phyloP scores from a whole-genome alignment of 805 yeast species.

The Kluyveromyces aestuarii region DNA sequence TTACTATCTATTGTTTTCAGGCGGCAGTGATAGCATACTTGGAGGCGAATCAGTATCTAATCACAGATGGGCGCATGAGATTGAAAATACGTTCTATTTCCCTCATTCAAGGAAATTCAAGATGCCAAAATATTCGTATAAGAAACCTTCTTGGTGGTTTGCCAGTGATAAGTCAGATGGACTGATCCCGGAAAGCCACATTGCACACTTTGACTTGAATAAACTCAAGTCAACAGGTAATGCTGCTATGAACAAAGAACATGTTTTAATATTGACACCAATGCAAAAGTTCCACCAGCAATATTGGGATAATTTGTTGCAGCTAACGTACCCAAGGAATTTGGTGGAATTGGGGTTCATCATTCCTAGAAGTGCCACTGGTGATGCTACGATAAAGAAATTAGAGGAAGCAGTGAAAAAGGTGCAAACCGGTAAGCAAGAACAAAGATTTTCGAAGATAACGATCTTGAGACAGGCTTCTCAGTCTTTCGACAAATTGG shows the following conservation, averaged over 20 bases:
- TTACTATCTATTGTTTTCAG: conserved; percentile 15
- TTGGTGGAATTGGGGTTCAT: conserved; percentile 86
- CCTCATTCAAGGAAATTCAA: conserved; percentile 26
- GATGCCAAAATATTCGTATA: conserved; percentile 41
- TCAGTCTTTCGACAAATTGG: conserved; percentile 62
- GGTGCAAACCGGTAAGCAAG: conserved; percentile 55
- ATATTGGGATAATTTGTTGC: conserved; percentile 80
- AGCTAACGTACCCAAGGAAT: conserved; percentile 73
- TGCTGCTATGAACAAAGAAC: conserved; percentile 70
- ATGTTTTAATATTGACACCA: conserved; percentile 81
- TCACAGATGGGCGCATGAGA: conserved; percentile 30
- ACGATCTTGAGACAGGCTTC: conserved; percentile 88
- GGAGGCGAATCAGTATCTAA: conserved; percentile 18
- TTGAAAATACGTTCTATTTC: conserved; percentile 28
- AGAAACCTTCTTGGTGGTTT: conserved; percentile 29
- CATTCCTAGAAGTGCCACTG: conserved; percentile 73
- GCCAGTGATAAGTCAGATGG: conserved; percentile 45
- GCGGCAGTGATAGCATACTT: conserved; percentile 17
- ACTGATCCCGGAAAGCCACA: conserved; percentile 60
- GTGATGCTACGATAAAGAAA: conserved; percentile 65
- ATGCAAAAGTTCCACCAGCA: conserved; percentile 76
- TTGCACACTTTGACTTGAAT: conserved; percentile 79
- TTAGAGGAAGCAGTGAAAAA: conserved; percentile 69
- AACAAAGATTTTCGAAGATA: conserved; percentile 67
- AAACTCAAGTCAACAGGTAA: conserved; percentile 59